Base-by-base conservation (phyloP, 2,329 filamentous ascomycete species). In the Apiospora sp. region DNA sequence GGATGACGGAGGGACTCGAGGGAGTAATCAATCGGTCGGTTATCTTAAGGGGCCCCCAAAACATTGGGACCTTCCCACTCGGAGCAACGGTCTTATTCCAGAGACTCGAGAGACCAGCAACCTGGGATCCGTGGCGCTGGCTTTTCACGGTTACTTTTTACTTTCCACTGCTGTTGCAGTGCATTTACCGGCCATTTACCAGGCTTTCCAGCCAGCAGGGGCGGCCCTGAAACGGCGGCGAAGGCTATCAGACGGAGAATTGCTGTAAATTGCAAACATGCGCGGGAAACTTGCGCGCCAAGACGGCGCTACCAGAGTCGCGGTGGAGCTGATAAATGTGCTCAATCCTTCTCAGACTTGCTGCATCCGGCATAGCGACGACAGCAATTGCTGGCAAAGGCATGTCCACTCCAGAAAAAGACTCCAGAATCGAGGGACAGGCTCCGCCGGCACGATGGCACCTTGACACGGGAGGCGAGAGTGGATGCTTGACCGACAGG, bases 281-380 rank as follows among this genome's bases (percentile, higher is more conserved):
- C 19, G 16, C 58, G 58, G 30, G 70, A 71, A 71, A 71, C 70
- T 67, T 71, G 70, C 70, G 68, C 70, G 70, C 70, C 70, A 71
- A 71, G 70, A 43, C 37, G 14, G 24, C 41, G 22, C 51, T 43
- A 30, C 13, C 6, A 19, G 41, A 14, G 5, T 8, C 41, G 41
- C 67, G 46, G 24, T 69, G 37, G 71, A 69, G 71, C 72, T 72
- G 67, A 70, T 75, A 79, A 80, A 80, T 75, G 75, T 80, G 79
- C 79, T 80, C 79, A 80, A 79, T 79, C 72, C 58, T 77, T 78
- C 79, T 80, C 79, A 30, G 78, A 67, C 27, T 73, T 49, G 74
- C 48, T 61, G 48, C 54, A 71, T 70, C 24, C 22, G 58, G 58
- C 19, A 41, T 64, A 64, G 58, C 16, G 51, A 30, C 24, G 4